Percentiles rank a stretch among this genome's conserved stretches.
Evolutionary conservation across 495 filamentous ascomycete genomes (phyloP).

Genomic region (Neurospora sp.): DNA sequence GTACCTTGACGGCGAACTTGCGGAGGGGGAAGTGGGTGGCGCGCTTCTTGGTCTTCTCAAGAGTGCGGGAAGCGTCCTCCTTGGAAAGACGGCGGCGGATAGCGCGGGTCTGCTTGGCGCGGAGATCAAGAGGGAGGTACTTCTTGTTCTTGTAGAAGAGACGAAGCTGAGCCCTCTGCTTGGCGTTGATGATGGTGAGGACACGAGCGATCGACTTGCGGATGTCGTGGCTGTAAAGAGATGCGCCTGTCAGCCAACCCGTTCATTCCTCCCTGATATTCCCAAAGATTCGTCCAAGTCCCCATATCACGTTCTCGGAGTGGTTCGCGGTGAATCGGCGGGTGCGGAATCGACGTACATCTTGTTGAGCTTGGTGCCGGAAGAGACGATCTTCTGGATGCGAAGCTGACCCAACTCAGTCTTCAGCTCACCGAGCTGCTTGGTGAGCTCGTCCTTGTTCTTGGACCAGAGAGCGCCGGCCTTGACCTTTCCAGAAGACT

Average conservation of each 20-base stretch:
- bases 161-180: constrained; percentile 93
- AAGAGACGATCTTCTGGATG: constrained; percentile 93
- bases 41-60: constrained; percentile 92
- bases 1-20: constrained; percentile 97
- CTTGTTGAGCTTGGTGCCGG: constrained; percentile 87
- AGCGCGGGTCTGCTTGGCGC: constrained; percentile 91
- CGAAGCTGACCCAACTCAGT: constrained; percentile 84
- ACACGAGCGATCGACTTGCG: constrained; percentile 98
- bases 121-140: constrained; percentile 93
- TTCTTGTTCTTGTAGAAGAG: constrained; percentile 99
- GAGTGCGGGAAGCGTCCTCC: constrained; percentile 69
- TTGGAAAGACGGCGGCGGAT: constrained; percentile 86
- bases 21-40: constrained; percentile 91
- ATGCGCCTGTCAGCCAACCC: constrained; percentile 10
- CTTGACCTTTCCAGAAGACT: constrained; percentile 92
- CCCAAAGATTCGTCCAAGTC: neutral
- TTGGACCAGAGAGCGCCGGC: constrained; percentile 93
- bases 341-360: constrained; percentile 57
- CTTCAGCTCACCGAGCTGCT: constrained; percentile 91
- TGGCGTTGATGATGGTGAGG: constrained; percentile 98
- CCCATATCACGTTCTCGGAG: neutral
- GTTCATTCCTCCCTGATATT: constrained; percentile 1
- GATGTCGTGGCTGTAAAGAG: constrained; percentile 73
- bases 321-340: neutral
- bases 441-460: constrained; percentile 89